These are phyloP conservation scores for Moesziomyces sp. DNA, from an alignment of 1,284 basidiomycete genomes.

Conservation along the genomic window DNA sequence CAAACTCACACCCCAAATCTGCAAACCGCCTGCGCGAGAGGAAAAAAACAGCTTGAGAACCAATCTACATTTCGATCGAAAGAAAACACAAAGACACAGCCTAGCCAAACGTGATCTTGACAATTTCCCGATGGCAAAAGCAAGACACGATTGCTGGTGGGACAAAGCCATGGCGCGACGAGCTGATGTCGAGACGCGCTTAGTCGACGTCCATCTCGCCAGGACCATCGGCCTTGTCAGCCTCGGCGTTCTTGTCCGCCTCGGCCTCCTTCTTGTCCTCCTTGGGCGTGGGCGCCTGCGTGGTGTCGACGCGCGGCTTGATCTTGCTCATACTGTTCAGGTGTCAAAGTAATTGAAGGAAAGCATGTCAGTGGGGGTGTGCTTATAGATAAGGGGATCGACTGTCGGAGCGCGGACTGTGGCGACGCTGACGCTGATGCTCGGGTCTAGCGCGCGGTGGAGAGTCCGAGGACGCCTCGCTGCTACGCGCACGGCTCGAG, in stretches of 20 bases:
- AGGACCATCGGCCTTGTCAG: conserved; percentile 40
- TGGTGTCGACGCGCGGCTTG: conserved; percentile 55
- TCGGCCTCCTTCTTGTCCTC: conserved; percentile 30
- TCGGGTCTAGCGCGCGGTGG: neutral
- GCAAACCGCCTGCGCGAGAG: neutral
- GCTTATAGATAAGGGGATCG: neutral
- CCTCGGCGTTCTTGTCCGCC: conserved; percentile 8
- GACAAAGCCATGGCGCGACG: neutral
- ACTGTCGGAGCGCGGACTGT: conserved; percentile 2
- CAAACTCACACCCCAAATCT: neutral
- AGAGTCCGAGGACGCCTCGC: neutral
- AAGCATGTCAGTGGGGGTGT: conserved; percentile 2
- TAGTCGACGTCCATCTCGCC: conserved; percentile 66
- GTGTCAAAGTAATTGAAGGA: neutral
- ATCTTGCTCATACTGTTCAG: conserved; percentile 54
- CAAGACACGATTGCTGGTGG: too few species aligned
- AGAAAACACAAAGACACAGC: neutral
- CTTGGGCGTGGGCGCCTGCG: conserved; percentile 50
- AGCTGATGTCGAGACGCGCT: neutral
- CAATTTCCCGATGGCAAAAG: too few species aligned
- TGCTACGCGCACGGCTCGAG: neutral
- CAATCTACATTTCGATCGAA: neutral
- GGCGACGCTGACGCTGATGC: conserved; percentile 19
- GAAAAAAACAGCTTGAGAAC: neutral
- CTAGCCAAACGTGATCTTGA: too few species aligned